Base-by-base conservation (phyloP, 164 flowering plant genomes). In the Warburgia ugandensis region DNA sequence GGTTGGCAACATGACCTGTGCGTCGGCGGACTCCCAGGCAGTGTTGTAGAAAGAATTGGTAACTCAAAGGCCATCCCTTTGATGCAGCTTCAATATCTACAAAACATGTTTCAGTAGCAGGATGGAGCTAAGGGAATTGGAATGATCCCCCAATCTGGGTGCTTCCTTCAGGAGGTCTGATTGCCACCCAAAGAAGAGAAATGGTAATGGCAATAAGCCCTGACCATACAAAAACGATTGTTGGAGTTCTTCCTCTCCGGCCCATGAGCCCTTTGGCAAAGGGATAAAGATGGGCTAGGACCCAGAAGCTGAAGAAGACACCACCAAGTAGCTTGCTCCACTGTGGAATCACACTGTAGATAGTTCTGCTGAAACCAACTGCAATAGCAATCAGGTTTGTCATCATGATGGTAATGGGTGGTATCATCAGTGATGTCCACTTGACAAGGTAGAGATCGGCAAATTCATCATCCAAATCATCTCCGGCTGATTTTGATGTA, bases 221-320 rank as follows among this genome's bases (percentile, higher is more conserved):
- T 0, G 92, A 69, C 92, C 92, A 81, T 1, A 84, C 85, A 42
- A 75, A 77, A 13, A 81, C 87, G 17, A 81, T 77, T 0, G 94
- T 81, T 0, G 88, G 94, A 0, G 85, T 76, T 67, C 77, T 84
- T 16, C 82, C 71, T 58, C 82, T 61, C 58, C 84, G 68, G 0
- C 94, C 88, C 86, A 84, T 81, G 62, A 84, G 56, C 10, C 94
- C 94, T 45, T 84, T 84, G 8, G 94, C 94, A 17, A 84, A 84
- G 1, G 94, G 94, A 47, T 81, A 84, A 43, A 79, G 50, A 68
- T 84, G 94, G 16, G 77, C 79, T 67, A 84, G 56, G 29, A 84
- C 94, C 94, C 94, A 84, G 35, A 81, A 77, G 63, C 86, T 79
- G 49, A 84, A 84, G 66, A 84, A 84, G 1, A 75, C 85, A 0